A percentile compares a stretch with the other conserved stretches of the same genome.
Conservation (phyloP, 345 rosid genomes). For the Brassica juncea region DNA sequence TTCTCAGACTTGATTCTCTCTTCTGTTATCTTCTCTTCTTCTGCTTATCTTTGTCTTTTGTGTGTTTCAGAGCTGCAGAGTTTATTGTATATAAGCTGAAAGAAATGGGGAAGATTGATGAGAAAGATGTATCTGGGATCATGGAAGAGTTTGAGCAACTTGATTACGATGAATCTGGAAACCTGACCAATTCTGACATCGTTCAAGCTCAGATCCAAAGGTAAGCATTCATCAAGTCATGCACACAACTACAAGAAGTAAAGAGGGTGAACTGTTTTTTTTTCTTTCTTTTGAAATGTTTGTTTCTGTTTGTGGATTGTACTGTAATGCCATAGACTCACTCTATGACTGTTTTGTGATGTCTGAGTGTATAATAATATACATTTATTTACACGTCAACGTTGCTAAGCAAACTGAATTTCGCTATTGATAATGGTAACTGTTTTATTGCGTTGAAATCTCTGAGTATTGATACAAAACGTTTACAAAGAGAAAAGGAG, state of each 20-base stretch:
- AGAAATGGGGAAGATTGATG: conserved; percentile 85
- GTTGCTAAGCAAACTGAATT: not conserved
- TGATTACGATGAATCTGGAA: conserved; percentile 56
- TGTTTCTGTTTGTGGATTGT: not conserved
- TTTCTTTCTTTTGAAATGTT: not conserved
- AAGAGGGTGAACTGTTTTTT: not conserved
- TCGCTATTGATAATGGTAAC: not conserved
- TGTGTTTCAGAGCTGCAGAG: conserved; percentile 53
- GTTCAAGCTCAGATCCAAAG: conserved; percentile 22
- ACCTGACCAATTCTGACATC: conserved; percentile 37
- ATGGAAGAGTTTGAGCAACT: conserved; percentile 78
- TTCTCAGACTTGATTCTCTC: not conserved
- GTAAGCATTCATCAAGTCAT: not conserved
- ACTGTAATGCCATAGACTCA: conserved; percentile 5
- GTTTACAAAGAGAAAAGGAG: not conserved
- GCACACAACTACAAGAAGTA: not conserved
- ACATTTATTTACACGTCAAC: not conserved
- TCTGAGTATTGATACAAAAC: conserved; percentile 13
- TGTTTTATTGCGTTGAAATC: conserved; percentile 2
- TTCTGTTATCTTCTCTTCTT: not conserved
- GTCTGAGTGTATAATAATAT: not conserved
- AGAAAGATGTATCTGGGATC: conserved; percentile 58
- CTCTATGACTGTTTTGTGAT: conserved; percentile 18
- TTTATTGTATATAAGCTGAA: conserved; percentile 68
- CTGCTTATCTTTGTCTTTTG: conserved; percentile 4